Evolutionary conservation across 495 filamentous ascomycete species (phyloP).

Genomic region (Penicillium verhagenii): DNA sequence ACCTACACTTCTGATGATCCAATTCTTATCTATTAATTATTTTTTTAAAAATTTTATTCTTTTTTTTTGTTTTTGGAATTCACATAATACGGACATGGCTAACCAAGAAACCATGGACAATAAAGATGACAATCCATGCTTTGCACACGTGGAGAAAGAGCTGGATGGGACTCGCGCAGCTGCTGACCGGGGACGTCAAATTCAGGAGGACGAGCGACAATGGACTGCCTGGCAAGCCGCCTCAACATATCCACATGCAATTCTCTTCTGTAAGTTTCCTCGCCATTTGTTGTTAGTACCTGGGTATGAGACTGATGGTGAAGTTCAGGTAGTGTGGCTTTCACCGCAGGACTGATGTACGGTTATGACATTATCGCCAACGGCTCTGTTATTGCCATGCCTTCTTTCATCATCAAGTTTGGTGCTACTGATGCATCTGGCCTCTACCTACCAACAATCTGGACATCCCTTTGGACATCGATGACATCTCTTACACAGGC

Average conservation of each 20-base stretch:
- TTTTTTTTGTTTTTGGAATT: no score
- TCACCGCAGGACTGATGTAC: not conserved
- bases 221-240: not conserved
- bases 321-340: not conserved
- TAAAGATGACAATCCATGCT: no score
- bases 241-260: not conserved
- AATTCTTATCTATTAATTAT: no score
- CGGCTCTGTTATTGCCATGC: not conserved
- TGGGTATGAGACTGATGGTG: no score
- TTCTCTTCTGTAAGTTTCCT: not conserved
- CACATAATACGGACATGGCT: no score
- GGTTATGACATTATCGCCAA: not conserved
- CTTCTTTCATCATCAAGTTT: not conserved
- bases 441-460: not conserved
- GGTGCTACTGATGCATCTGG: not conserved
- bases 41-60: no score
- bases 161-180: not conserved
- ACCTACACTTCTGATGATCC: no score
- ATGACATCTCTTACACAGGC: not conserved
- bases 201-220: not conserved
- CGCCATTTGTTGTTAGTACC: not conserved
- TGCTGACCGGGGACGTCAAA: not conserved
- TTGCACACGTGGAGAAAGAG: no score
- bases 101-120: no score
- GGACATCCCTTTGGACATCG: not conserved